phyloP scores from a whole-genome alignment of 345 rosid genomes.

The Melaleuca alternifolia region DNA sequence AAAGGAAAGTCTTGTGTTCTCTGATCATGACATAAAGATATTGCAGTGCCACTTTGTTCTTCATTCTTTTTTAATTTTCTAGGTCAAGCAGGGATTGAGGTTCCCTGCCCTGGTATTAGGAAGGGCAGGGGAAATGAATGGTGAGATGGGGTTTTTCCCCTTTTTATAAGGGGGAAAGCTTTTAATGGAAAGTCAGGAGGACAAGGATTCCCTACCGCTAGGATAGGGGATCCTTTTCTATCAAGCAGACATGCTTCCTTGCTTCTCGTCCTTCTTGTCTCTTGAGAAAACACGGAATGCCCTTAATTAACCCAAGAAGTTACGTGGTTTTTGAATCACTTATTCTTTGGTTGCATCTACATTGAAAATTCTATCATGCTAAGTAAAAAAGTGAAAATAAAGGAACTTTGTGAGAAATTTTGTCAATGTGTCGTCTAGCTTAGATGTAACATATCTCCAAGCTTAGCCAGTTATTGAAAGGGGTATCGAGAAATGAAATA shows the following conservation, averaged over 20 bases:
- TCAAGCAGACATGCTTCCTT: not conserved
- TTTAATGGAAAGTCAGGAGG: no score
- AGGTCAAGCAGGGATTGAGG: not conserved
- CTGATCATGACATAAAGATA: not conserved
- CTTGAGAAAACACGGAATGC: not conserved
- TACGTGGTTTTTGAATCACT: not conserved
- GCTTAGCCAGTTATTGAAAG: not conserved
- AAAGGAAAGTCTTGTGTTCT: not conserved
- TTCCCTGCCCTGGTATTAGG: no score
- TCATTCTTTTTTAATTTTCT: not conserved
- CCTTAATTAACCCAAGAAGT: not conserved
- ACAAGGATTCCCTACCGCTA: no score
- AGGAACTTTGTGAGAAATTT: not conserved
- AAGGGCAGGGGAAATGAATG: no score
- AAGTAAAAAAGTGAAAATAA: not conserved
- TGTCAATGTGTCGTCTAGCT: not conserved
- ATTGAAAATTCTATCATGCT: not conserved
- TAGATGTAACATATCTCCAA: not conserved
- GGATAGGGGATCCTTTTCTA: no score
- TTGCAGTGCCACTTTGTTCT: not conserved
- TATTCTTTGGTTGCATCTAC: not conserved
- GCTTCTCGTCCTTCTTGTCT: not conserved
- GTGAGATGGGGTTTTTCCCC: no score
- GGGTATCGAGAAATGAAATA: not conserved
- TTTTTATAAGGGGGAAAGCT: no score